A percentile compares a stretch with the other conserved stretches of the same genome.
These are phyloP conservation scores for Podila verticillata DNA, from an alignment of 192 early-diverging fungal genomes.

Conservation along the genomic window DNA sequence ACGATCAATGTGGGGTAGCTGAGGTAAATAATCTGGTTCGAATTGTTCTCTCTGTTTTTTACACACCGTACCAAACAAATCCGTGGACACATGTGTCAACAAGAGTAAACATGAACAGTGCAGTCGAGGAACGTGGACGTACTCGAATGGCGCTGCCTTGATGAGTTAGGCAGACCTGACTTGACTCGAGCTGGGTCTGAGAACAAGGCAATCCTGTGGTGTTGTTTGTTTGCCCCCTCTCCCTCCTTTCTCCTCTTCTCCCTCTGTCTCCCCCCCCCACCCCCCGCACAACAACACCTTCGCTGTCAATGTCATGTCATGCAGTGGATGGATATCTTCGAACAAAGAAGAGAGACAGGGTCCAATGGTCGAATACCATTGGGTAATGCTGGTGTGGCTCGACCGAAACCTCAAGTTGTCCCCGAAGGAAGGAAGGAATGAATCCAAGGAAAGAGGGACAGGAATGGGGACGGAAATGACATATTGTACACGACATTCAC, in stretches of 20 bases:
- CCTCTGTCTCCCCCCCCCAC: background rate
- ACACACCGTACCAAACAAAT: background rate
- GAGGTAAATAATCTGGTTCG: background rate
- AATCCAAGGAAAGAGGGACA: background rate
- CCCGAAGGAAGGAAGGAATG: background rate
- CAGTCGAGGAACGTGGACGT: background rate
- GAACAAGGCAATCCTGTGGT: background rate
- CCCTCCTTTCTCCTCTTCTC: background rate
- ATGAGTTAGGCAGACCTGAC: too few species aligned
- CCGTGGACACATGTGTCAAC: background rate
- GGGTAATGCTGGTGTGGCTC: background rate
- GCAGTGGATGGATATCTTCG: background rate
- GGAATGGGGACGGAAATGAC: background rate
- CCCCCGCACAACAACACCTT: background rate
- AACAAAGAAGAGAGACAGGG: background rate
- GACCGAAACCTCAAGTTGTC: background rate
- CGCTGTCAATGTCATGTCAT: too few species aligned
- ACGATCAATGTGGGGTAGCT: background rate
- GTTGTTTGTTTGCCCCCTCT: background rate
- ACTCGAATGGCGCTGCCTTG: background rate
- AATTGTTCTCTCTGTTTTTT: background rate
- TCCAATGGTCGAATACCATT: background rate
- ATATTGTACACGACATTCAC: too few species aligned
- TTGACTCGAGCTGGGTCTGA: too few species aligned
- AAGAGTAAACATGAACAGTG: background rate